Conservation (phyloP, 495 filamentous ascomycete genomes). For the Oleoguttula mirabilis region DNA sequence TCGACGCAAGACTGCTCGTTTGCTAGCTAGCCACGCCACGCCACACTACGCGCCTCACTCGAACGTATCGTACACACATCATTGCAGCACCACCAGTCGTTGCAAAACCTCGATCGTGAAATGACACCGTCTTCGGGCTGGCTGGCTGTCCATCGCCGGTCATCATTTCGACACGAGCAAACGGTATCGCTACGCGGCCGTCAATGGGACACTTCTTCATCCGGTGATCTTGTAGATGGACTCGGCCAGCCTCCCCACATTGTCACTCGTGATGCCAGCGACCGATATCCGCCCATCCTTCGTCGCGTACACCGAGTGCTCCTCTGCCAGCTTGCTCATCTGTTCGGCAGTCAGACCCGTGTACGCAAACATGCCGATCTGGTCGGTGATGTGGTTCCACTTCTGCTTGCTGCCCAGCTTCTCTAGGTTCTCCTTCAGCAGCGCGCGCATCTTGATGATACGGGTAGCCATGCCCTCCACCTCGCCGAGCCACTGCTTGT, state of each 20-base stretch:
- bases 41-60: too few relatives aligned
- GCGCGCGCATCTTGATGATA: conserved; percentile 93
- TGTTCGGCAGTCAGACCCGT: conserved; percentile 86
- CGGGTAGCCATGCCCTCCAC: conserved; percentile 98
- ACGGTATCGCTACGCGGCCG: too few relatives aligned
- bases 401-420: conserved; percentile 87
- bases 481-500: conserved; percentile 89
- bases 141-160: too few relatives aligned
- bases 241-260: conserved; percentile 87
- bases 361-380: conserved; percentile 99
- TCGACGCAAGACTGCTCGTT: too few relatives aligned
- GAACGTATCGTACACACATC: too few relatives aligned
- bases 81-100: too few relatives aligned
- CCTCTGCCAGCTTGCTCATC: conserved; percentile 85
- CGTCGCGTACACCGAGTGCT: conserved; percentile 97
- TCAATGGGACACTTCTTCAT: too few relatives aligned
- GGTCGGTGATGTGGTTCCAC: conserved; percentile 96
- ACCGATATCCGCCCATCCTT: conserved; percentile 96
- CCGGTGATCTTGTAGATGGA: conserved; percentile 95
- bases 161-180: too few relatives aligned
- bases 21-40: too few relatives aligned
- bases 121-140: too few relatives aligned
- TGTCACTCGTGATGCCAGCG: conserved; percentile 84
- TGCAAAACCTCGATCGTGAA: too few relatives aligned
- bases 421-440: conserved; percentile 88